Percentiles rank a stretch among this genome's conserved stretches.
Evolutionary conservation across 148 eudicot genomes (phyloP).

Genomic region (Heliamphora exappendiculata): DNA sequence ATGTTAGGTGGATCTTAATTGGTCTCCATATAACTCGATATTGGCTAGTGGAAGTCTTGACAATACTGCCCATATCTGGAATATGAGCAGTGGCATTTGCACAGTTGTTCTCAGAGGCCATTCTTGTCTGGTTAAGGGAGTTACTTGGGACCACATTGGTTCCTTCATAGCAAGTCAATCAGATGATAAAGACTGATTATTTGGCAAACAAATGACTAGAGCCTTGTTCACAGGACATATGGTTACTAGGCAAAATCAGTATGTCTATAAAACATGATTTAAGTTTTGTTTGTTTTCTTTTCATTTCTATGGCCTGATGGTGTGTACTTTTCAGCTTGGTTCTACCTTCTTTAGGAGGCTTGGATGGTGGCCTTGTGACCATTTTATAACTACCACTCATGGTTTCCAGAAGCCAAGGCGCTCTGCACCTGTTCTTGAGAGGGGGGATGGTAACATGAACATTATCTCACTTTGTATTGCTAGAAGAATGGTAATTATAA

Average conservation of each 20-base stretch:
- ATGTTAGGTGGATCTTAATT: constrained; percentile 99
- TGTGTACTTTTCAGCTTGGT: constrained; percentile 65
- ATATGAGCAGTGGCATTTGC: constrained; percentile 87
- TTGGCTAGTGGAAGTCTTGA: constrained; percentile 96
- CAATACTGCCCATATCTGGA: constrained; percentile 90
- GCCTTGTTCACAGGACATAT: constrained; percentile 93
- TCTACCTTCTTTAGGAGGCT: constrained; percentile 97
- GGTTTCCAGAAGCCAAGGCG: constrained; percentile 98
- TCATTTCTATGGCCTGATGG: constrained; percentile 13
- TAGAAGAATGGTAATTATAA: neutral
- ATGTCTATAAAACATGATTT: no score
- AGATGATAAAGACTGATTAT: constrained; percentile 96
- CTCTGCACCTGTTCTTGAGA: constrained; percentile 95
- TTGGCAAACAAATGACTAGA: constrained; percentile 98
- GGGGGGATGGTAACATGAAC: constrained; percentile 47
- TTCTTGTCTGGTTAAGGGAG: constrained; percentile 95
- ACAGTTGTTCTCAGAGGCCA: constrained; percentile 96
- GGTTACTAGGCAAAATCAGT: constrained; percentile 99
- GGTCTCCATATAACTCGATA: constrained; percentile 96
- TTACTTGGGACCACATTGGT: constrained; percentile 98
- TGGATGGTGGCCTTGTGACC: constrained; percentile 99
- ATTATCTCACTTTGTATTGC: neutral
- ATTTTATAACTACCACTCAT: constrained; percentile 93
- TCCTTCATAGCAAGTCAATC: constrained; percentile 96
- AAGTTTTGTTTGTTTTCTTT: no score